A percentile compares a stretch with the other conserved stretches of the same genome.
Conservation (phyloP, 306 rosid species). For the Neltuma alba region DNA sequence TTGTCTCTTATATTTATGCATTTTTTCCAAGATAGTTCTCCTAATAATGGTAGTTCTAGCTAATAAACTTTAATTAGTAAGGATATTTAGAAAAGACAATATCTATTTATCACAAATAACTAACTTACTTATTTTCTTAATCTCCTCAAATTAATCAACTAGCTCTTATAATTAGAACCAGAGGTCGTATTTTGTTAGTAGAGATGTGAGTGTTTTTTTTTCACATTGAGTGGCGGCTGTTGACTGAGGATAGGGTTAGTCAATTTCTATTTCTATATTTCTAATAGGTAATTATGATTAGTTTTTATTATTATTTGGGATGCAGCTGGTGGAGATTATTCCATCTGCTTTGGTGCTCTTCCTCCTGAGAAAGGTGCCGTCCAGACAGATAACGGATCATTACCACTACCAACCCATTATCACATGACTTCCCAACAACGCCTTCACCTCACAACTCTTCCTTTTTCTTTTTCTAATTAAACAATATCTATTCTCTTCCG, state of each 20-base stretch:
- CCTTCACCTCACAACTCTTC: neutral
- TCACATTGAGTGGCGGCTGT: neutral
- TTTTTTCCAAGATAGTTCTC: too few relatives aligned
- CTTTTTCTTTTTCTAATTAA: neutral
- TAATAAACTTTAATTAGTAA: too few relatives aligned
- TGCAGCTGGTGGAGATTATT: slow-evolving; percentile 74
- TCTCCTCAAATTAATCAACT: too few relatives aligned
- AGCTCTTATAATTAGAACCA: too few relatives aligned
- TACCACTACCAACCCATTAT: slow-evolving; percentile 77
- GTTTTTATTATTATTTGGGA: neutral
- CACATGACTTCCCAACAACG: neutral
- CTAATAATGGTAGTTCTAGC: too few relatives aligned
- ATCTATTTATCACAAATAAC: too few relatives aligned
- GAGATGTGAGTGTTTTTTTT: neutral
- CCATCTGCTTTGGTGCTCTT: slow-evolving; percentile 78
- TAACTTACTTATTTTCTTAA: too few relatives aligned
- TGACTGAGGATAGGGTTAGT: neutral
- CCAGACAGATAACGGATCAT: slow-evolving; percentile 68
- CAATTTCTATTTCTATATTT: neutral
- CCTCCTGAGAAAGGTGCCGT: slow-evolving; percentile 76
- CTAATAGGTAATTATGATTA: neutral
- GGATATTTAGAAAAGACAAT: too few relatives aligned
- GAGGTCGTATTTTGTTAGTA: too few relatives aligned
- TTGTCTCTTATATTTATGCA: too few relatives aligned
- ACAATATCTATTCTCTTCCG: neutral